These are phyloP conservation scores for Xenoacremonium recifei DNA, from an alignment of 2,329 filamentous ascomycete species.

Conservation along the genomic window DNA sequence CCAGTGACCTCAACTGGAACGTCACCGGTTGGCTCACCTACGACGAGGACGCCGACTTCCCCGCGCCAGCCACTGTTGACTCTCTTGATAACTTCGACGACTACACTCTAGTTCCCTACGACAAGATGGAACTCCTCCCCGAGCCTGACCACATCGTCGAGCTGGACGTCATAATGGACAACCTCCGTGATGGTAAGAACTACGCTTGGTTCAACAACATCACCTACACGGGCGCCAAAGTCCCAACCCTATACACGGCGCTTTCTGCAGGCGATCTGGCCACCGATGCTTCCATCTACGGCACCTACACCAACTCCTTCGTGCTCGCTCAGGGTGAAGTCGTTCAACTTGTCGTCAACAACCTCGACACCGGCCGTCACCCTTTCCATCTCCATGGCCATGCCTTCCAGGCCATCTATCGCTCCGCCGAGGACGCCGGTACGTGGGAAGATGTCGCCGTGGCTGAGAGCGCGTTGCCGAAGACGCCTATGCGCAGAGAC, in stretches of 20 bases:
- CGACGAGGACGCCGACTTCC: conserved; percentile 44
- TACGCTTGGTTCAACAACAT: conserved; percentile 73
- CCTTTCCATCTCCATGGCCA: conserved; percentile 81
- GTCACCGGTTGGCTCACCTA: conserved; percentile 64
- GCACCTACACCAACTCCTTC: conserved; percentile 63
- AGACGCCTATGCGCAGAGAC: conserved; percentile 65
- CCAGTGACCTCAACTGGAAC: conserved; percentile 66
- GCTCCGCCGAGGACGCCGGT: conserved; percentile 57
- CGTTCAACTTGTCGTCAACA: conserved; percentile 74
- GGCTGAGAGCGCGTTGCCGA: conserved; percentile 46
- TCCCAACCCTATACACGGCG: conserved; percentile 77
- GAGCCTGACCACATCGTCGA: conserved; percentile 63
- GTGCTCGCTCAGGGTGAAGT: conserved; percentile 66
- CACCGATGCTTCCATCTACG: conserved; percentile 61
- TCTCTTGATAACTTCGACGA: conserved; percentile 73
- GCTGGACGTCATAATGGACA: conserved; percentile 63
- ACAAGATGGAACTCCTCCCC: conserved; percentile 59
- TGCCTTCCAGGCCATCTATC: conserved; percentile 66
- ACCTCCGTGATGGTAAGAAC: conserved; percentile 59
- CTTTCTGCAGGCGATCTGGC: conserved; percentile 61
- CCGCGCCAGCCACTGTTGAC: conserved; percentile 54
- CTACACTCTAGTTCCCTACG: conserved; percentile 66
- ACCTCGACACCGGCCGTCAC: conserved; percentile 68
- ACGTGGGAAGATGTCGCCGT: conserved; percentile 45
- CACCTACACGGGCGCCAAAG: conserved; percentile 71